A percentile compares a stretch with the other conserved stretches of the same genome.
phyloP scores from a whole-genome alignment of 2,329 filamentous ascomycete genomes.

The Trichoderma koningiopsis region DNA sequence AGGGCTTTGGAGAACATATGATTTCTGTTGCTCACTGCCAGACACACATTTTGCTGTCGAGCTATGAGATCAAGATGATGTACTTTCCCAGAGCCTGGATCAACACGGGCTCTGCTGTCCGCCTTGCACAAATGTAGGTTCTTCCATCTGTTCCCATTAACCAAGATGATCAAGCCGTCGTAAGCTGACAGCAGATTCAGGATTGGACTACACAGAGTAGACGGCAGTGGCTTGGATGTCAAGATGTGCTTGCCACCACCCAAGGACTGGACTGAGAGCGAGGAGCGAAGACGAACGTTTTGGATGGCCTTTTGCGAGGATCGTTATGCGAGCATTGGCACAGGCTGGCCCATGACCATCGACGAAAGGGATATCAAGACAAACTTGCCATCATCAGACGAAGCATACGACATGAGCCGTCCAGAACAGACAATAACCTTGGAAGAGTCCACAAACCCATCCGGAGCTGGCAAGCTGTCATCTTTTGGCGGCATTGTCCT shows the following conservation, averaged over 20 bases:
- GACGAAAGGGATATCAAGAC: constrained; percentile 91
- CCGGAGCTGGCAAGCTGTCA: constrained; percentile 74
- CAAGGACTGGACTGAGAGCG: constrained; percentile 89
- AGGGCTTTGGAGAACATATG: constrained; percentile 86
- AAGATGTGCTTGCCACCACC: constrained; percentile 88
- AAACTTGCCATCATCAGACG: constrained; percentile 79
- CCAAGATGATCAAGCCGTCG: background rate
- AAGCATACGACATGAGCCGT: constrained; percentile 79
- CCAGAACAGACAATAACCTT: constrained; percentile 73
- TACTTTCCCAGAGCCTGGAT: constrained; percentile 96
- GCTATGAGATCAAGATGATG: constrained; percentile 97
- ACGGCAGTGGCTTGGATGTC: constrained; percentile 80
- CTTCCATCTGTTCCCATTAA: background rate
- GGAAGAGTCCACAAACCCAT: constrained; percentile 67
- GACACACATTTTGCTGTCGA: constrained; percentile 75
- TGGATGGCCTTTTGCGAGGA: constrained; percentile 94
- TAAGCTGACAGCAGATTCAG: constrained; percentile 48
- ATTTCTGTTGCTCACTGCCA: constrained; percentile 86
- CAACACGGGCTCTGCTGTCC: constrained; percentile 79
- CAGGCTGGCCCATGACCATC: constrained; percentile 93
- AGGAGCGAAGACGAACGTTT: constrained; percentile 88
- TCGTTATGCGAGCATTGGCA: constrained; percentile 92
- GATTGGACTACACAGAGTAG: constrained; percentile 88
- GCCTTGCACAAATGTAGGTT: constrained; percentile 77
- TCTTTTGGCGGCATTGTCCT: constrained; percentile 79